Base-by-base conservation (phyloP, 176 grass and related monocot genomes). In the Musa beccarii region DNA sequence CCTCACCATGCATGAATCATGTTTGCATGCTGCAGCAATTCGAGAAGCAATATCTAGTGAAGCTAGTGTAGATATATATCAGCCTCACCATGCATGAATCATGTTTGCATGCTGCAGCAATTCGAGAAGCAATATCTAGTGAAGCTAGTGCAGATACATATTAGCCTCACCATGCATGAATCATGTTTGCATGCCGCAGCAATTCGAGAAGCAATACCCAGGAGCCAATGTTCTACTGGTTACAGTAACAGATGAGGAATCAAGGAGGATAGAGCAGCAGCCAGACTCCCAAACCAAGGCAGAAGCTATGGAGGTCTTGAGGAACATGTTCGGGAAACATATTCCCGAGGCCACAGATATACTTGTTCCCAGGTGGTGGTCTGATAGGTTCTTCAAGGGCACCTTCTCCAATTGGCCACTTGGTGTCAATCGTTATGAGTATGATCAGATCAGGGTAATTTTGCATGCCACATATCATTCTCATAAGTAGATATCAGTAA, bases 361-460 rank as follows among this genome's bases (percentile, higher is more conserved):
- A 14, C 79, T 86, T 11, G 83, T 92, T 24, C 86, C 86, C 0
- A 73, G 80, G 49, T 88, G 89, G 87, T 93, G 87, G 90, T 93
- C 87, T 6, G 12, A 93, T 59, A 83, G 85, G 71, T 89, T 87
- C 77, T 93, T 75, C 74, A 85, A 68, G 63, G 90, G 90, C n/a
- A 52, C 77, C 49, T 93, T 77, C 85, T 85, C 90, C 19, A 93
- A 93, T 56, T 89, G 87, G 82, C 90, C 90, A 19, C 72, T 89
- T 26, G 90, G 87, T 8, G 87, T 93, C 59, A 89, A 77, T 71
- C 77, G 82, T 63, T 89, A 89, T 17, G 85, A 87, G 81, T 85
- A 63, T 8, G 82, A 93, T 49, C 90, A 89, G 59, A 86, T 93
- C 25, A 87, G 85, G 87, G 90, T 93, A 88, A 43, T 22, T 5